Conservation (phyloP, 2,329 filamentous ascomycete species). For the Chaetomium olivaceum region DNA sequence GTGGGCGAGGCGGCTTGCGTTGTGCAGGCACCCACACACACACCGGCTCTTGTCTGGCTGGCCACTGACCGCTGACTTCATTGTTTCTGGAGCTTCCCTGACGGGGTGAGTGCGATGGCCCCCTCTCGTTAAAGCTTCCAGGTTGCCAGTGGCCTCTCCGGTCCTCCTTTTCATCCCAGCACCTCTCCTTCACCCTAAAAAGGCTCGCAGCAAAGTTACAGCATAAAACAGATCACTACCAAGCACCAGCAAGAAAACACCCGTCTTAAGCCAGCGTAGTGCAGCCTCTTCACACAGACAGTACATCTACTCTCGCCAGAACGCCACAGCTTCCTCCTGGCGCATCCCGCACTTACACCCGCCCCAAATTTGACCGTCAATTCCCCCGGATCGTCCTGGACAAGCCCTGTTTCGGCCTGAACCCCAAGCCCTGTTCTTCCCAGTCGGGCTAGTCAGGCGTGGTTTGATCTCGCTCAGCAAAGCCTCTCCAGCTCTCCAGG, state of each 20-base stretch:
- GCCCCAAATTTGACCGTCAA: conserved; percentile 34
- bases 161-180: conserved; percentile 10
- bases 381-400: conserved; percentile 32
- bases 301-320: not conserved
- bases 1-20: conserved; percentile 6
- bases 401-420: conserved; percentile 25
- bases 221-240: not conserved
- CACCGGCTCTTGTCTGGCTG: conserved; percentile 20
- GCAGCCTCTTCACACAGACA: not conserved
- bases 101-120: conserved; percentile 14
- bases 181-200: conserved; percentile 16
- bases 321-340: not conserved
- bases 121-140: conserved; percentile 29
- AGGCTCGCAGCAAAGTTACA: not conserved
- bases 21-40: conserved; percentile 17
- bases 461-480: conserved; percentile 26
- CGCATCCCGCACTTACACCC: conserved; percentile 8
- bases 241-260: not conserved
- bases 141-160: conserved; percentile 18
- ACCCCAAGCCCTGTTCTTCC: conserved; percentile 12
- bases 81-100: conserved; percentile 17
- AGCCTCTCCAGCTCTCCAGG: conserved; percentile 12
- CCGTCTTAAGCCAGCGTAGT: not conserved
- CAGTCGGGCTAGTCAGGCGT: conserved; percentile 19
- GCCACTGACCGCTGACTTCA: conserved; percentile 33